Evolutionary conservation across 2,329 filamentous ascomycete genomes (phyloP).

Genomic region (Ophiostoma ulmi): DNA sequence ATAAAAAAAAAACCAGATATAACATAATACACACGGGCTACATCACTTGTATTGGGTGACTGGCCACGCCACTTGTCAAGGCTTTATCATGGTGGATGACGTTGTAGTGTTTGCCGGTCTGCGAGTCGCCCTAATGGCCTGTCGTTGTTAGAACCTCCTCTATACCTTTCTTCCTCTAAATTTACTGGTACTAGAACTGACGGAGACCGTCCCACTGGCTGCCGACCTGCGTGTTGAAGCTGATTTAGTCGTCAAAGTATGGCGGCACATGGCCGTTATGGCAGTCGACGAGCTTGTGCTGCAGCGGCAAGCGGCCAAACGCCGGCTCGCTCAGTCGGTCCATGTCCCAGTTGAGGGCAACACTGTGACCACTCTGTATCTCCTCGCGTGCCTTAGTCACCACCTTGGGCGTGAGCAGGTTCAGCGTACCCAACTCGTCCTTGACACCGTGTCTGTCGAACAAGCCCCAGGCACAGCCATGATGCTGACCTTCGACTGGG

Average conservation of each 20-base stretch:
- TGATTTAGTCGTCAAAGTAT: neutral
- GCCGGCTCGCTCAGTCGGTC: neutral
- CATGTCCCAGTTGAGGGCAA: neutral
- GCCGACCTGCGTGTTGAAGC: neutral
- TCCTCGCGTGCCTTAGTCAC: neutral
- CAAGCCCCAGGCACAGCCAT: constrained; percentile 1
- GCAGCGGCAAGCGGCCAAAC: neutral
- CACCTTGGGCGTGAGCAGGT: neutral
- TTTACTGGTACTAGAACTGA: neutral
- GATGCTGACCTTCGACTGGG: neutral
- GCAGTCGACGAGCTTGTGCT: neutral
- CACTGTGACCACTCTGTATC: neutral
- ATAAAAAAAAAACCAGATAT: too few species aligned
- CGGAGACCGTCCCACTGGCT: neutral
- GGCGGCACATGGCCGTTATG: neutral
- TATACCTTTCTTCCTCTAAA: too few species aligned
- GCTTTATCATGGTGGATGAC: neutral
- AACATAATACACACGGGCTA: too few species aligned
- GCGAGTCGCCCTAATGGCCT: neutral
- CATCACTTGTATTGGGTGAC: too few species aligned
- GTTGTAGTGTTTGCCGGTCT: neutral
- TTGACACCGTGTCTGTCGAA: neutral
- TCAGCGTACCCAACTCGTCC: neutral
- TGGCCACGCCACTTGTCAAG: too few species aligned
- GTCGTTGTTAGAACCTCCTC: neutral